Evolutionary conservation across 2,329 filamentous ascomycete species (phyloP).

Genomic region (Xylariaceae sp.): DNA sequence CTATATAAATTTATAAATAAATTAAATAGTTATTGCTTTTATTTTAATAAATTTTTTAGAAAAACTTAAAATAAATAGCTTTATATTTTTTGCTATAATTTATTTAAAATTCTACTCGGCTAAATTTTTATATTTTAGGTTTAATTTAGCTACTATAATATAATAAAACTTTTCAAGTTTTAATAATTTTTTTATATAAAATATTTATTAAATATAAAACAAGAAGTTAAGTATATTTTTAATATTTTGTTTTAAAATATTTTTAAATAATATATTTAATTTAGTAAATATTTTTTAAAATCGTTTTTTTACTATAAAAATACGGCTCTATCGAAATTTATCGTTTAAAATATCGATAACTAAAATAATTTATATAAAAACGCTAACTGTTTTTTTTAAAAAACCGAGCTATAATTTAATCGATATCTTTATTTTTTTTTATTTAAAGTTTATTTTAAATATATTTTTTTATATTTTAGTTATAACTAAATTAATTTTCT

Average conservation of each 20-base stretch:
- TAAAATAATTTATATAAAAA: constrained; percentile 16
- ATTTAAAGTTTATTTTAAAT: constrained; percentile 7
- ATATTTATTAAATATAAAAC: constrained; percentile 11
- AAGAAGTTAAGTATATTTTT: constrained; percentile 11
- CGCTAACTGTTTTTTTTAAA: constrained; percentile 10
- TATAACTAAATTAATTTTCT: constrained; percentile 6
- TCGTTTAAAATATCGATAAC: constrained; percentile 12
- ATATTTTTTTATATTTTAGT: constrained; percentile 11
- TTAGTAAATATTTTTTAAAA: no score
- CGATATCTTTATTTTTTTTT: constrained; percentile 7
- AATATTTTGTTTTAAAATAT: constrained; percentile 9
- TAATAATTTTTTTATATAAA: constrained; percentile 5
- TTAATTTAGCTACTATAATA: constrained; percentile 7
- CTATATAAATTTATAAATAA: constrained; percentile 50
- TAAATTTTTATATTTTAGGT: not conserved
- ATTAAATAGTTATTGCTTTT: constrained; percentile 40
- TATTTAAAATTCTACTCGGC: constrained; percentile 4
- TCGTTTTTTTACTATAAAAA: no score
- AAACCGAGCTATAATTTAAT: constrained; percentile 4
- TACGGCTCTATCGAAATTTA: no score
- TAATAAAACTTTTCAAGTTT: constrained; percentile 8
- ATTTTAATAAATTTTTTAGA: constrained; percentile 50
- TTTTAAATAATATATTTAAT: constrained; percentile 9
- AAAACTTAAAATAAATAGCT: constrained; percentile 34
- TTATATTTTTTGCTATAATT: constrained; percentile 21